Base-by-base conservation (phyloP, 2,329 filamentous ascomycete genomes). In the Fusarium sp. region DNA sequence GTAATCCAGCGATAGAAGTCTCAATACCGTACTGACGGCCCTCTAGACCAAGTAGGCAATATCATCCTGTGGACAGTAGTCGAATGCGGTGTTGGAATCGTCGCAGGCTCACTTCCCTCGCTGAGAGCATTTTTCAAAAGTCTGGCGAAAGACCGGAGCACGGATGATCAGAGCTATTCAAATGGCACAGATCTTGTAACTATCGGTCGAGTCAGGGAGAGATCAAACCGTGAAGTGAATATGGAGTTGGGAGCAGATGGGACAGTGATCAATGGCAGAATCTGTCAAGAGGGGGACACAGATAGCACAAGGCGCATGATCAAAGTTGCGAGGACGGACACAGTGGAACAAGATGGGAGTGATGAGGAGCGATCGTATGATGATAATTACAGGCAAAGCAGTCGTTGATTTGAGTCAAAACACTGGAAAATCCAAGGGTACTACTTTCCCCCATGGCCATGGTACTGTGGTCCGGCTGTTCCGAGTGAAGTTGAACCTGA, bases 11-110 rank as follows among this genome's bases (percentile, higher is more conserved):
- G 11, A 19, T 13, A 14, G 2, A 18, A n/a, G 30, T 8, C 30
- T 16, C 14, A 7, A 31, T 3, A 21, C 28, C 28, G n/a, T 13
- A 5, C 19, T 30, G 19, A 59, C 4, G 4, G 0, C 13, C 11
- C 6, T 8, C 3, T 16, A 69, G 65, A 61, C 12, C 23, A 43
- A 10, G 49, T 58, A 4, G 60, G 8, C 3, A 52, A 52, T 10
- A 69, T 62, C 19, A 62, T 69, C 12, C 30, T 65, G 2, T 62
- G 34, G 56, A 62, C 60, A 8, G 44, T 58, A 1, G 21, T 65
- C 4, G 52, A 69, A 34, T 69, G 49, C 8, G 56, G 49, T 19
- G 42, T 65, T 4, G 54, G 25, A 1, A 31, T 37, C 2, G 31
- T 59, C 11, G 26, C 48, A 23, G 62, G 60, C 4, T 65, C 62